phyloP scores from a whole-genome alignment of 257 asterid species.

The Solanum sejunctum region DNA sequence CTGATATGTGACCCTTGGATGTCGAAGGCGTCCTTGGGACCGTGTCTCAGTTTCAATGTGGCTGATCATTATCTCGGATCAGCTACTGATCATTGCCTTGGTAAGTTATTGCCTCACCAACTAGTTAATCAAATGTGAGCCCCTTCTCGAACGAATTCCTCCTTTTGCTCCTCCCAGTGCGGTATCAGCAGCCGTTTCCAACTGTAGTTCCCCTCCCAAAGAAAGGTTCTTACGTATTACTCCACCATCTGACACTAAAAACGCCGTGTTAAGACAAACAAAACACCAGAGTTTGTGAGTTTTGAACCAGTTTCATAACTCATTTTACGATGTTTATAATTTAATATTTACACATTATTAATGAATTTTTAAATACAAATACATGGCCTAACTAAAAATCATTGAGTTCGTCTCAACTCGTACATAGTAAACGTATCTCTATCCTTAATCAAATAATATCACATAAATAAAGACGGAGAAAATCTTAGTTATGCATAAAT shows the following conservation, averaged over 20 bases:
- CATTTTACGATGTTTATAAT: neutral
- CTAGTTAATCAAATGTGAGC: no score
- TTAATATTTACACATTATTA: neutral
- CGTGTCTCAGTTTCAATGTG: no score
- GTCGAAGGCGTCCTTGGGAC: no score
- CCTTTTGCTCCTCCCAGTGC: no score
- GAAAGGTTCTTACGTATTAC: no score
- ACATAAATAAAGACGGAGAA: neutral
- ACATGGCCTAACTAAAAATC: neutral
- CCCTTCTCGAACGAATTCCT: no score
- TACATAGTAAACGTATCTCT: neutral
- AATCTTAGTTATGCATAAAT: neutral
- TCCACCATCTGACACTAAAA: no score
- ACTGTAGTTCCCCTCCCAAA: no score
- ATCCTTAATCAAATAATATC: accelerated
- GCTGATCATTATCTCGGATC: no score
- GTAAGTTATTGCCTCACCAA: no score
- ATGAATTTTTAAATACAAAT: neutral
- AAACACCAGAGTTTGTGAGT: neutral
- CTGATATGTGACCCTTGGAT: neutral
- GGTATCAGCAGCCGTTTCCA: no score
- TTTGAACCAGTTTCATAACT: neutral
- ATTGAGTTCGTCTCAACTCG: neutral
- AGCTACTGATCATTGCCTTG: no score
- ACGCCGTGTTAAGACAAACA: neutral